Percentiles rank a stretch among this genome's conserved stretches.
Evolutionary conservation across 2,329 filamentous ascomycete species (phyloP).

Genomic region (Huntiella bhutanensis): DNA sequence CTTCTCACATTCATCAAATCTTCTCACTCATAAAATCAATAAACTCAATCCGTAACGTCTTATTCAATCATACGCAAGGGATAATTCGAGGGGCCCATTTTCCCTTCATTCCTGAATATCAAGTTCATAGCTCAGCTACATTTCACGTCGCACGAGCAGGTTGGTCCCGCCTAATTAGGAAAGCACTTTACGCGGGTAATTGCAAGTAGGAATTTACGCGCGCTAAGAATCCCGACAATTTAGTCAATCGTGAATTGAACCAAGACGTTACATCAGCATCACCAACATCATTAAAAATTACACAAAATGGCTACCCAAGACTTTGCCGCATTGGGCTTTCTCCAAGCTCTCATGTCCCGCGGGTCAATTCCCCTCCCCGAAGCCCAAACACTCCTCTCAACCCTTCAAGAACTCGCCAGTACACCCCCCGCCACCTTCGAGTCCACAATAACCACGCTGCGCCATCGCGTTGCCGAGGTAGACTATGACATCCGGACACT

Average conservation of each 20-base stretch:
- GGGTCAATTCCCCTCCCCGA: slow-evolving; percentile 60
- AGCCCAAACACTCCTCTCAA: slow-evolving; percentile 54
- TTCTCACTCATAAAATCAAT: background rate
- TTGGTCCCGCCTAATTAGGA: background rate
- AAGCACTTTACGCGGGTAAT: slow-evolving; percentile 1
- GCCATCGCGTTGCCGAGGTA: slow-evolving; percentile 54
- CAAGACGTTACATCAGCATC: background rate
- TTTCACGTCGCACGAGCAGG: background rate
- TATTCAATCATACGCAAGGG: background rate
- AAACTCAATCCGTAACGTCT: background rate
- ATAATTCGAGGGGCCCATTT: background rate
- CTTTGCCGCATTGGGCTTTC: slow-evolving; percentile 51
- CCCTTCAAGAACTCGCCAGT: slow-evolving; percentile 44
- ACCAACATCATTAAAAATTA: background rate
- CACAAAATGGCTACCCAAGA: slow-evolving; percentile 2
- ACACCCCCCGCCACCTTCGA: slow-evolving; percentile 42
- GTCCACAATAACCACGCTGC: slow-evolving; percentile 50
- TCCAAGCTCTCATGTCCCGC: slow-evolving; percentile 70
- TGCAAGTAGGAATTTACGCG: background rate
- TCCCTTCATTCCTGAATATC: background rate
- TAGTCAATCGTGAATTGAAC: background rate
- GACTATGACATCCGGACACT: slow-evolving; percentile 74
- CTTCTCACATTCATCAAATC: background rate
- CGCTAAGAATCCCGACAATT: background rate
- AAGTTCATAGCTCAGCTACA: background rate